These are phyloP conservation scores for Lentinula aciculospora DNA, from an alignment of 768 basidiomycete genomes.

Conservation along the genomic window DNA sequence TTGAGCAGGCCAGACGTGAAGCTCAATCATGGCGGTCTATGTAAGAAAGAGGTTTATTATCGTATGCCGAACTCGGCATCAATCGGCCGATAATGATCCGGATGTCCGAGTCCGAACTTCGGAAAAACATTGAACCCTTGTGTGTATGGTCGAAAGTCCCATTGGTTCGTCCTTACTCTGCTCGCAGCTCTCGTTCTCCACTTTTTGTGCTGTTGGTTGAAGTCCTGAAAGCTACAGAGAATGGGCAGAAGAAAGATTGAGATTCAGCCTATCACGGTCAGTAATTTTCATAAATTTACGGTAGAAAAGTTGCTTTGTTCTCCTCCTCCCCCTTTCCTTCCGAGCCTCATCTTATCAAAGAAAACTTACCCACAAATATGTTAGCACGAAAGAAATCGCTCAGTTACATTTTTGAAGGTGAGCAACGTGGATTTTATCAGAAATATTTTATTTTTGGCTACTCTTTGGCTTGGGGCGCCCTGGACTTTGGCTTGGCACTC, in stretches of 20 bases:
- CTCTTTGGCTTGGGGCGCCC: neutral
- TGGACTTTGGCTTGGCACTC: conserved; percentile 9
- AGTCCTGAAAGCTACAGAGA: neutral
- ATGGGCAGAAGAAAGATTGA: conserved; percentile 76
- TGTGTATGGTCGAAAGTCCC: neutral
- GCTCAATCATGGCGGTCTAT: neutral
- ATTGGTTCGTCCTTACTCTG: conserved; percentile 24
- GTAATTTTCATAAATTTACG: conserved; percentile 19
- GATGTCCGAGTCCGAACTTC: neutral
- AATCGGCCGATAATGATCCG: neutral
- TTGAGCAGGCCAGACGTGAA: conserved; percentile 61
- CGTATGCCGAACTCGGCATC: neutral
- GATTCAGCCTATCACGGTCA: conserved; percentile 67
- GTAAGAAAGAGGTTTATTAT: too few species aligned
- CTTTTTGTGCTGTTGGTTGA: neutral
- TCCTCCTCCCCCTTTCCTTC: neutral
- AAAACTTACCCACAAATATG: neutral
- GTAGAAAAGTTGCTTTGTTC: neutral
- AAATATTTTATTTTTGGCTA: conserved; percentile 4
- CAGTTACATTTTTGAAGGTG: conserved; percentile 74
- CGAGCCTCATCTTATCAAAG: neutral
- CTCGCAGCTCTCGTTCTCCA: conserved; percentile 16
- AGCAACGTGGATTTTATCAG: conserved; percentile 9
- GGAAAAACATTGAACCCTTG: neutral
- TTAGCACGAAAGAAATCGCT: conserved; percentile 72